Evolutionary conservation across 371 early-diverging fungal species (phyloP).

Genomic region (Cokeromyces recurvatus): DNA sequence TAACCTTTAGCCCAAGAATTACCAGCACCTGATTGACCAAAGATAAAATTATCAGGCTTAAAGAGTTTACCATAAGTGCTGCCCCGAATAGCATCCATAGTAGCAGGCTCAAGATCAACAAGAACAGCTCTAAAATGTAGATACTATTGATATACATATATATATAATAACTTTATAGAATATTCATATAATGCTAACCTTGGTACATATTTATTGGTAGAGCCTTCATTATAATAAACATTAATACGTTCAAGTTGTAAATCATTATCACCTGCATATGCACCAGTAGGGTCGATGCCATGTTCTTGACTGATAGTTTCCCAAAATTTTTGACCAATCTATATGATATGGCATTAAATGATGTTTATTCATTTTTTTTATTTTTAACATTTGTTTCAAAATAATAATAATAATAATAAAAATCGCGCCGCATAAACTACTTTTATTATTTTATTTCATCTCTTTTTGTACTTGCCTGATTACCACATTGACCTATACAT

Average conservation of each 20-base stretch:
- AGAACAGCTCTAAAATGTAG: constrained; percentile 82
- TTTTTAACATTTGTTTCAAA: neutral
- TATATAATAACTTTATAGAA: no score
- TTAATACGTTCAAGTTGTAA: constrained; percentile 95
- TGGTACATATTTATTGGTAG: constrained; percentile 78
- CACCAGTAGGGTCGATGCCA: constrained; percentile 72
- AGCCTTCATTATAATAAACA: constrained; percentile 96
- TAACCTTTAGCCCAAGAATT: constrained; percentile 94
- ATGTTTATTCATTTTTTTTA: neutral
- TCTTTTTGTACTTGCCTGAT: constrained; percentile 53
- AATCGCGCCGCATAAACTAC: neutral
- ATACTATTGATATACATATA: no score
- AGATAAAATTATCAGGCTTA: constrained; percentile 86
- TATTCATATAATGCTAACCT: constrained; percentile 12
- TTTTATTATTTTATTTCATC: constrained; percentile 1
- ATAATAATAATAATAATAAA: no score
- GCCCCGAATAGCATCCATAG: constrained; percentile 92
- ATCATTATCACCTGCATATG: constrained; percentile 72
- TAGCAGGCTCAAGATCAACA: constrained; percentile 98
- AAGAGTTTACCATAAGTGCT: constrained; percentile 69
- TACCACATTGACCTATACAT: constrained; percentile 73
- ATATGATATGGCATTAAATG: neutral
- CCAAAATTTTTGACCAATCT: constrained; percentile 86
- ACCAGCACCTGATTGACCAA: constrained; percentile 86
- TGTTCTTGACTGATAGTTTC: constrained; percentile 87